A percentile compares a stretch with the other conserved stretches of the same genome.
phyloP scores from a whole-genome alignment of 2,329 filamentous ascomycete genomes.

The Escovopsis sp. region DNA sequence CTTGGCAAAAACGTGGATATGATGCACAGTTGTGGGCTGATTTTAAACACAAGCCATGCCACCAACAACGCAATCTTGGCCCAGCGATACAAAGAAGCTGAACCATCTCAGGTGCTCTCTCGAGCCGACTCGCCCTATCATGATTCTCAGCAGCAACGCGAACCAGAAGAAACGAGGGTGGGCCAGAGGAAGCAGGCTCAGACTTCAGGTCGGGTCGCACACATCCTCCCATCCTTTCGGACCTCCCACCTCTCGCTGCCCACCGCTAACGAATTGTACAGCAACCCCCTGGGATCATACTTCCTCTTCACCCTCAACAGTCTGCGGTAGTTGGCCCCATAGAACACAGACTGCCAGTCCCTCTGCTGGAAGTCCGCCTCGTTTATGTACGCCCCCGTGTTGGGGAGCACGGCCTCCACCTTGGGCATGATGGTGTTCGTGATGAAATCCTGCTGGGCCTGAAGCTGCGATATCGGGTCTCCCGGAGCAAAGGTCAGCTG shows the following conservation, averaged over 20 bases:
- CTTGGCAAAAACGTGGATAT: too few species aligned
- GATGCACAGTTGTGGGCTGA: too few species aligned
- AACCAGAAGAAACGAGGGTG: too few species aligned
- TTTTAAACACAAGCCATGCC: too few species aligned
- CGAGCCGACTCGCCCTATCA: too few species aligned
- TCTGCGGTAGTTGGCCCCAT: conserved; percentile 28
- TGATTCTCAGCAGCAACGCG: too few species aligned
- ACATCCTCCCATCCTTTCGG: conserved; percentile 12
- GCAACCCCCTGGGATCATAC: conserved; percentile 31
- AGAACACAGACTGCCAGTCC: conserved; percentile 31
- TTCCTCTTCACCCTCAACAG: conserved; percentile 30
- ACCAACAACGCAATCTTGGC: too few species aligned
- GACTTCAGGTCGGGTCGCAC: conserved; percentile 1
- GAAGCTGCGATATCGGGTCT: conserved; percentile 15
- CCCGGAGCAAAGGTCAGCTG: conserved; percentile 15
- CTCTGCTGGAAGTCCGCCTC: conserved; percentile 36
- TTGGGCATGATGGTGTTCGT: conserved; percentile 14
- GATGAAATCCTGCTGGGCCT: conserved; percentile 15
- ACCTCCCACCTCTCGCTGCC: conserved; percentile 36
- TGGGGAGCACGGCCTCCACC: conserved; percentile 19
- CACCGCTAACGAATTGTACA: conserved; percentile 33
- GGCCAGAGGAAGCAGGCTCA: too few species aligned
- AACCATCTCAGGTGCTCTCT: too few species aligned
- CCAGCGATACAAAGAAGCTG: too few species aligned
- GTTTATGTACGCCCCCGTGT: conserved; percentile 32